Base-by-base conservation (phyloP, 306 rosid genomes). In the Cucurbita argyrosperma region DNA sequence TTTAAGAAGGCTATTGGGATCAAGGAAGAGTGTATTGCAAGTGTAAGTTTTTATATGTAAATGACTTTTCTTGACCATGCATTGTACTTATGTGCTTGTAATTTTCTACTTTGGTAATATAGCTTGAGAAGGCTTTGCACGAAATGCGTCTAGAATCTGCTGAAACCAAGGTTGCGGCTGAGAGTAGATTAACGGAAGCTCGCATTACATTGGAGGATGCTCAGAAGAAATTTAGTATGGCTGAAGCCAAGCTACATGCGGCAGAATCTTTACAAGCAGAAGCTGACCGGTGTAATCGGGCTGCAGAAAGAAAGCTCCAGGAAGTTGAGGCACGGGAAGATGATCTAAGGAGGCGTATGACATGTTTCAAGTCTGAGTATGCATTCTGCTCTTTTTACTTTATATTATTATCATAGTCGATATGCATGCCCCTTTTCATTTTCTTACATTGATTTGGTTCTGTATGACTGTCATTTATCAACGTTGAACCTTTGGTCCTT, bases 251-350 rank as follows among this genome's bases (percentile, higher is more conserved):
- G 71, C 61, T 88, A 77, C 89, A 77, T 72, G 81, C 88, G 54
- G 92, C 88, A 4, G 96, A 95, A 83, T 84, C 91, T 70, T 77
- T 91, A 83, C 91, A 88, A 74, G 87, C 74, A 38, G 99, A 95
- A 83, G 89, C 97, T 19, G 79, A 47, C 65, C 83, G 90, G 63
- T 95, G 79, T 83, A 85, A 82, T 68, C 80, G 67, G 77, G 70
- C 85, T 16, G 90, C 99, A 23, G 97, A 95, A 82, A 88, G 99
- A 77, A 91, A 91, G 81, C 83, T 95, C 75, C 91, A 77, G 66
- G 97, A 95, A 82, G 87, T 91, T 75, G 96, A 91, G 83, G 91
- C 90, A 67, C 96, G 96, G 53, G 99, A 91, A 84, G 97, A 95
- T 85, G 95, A 88, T 74, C 96, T 95, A 54, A 85, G 91, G 76